Percentiles rank a stretch among this genome's conserved stretches.
These are phyloP conservation scores for Termitomyces bulborhizus DNA, from an alignment of 768 basidiomycete species.

Conservation along the genomic window DNA sequence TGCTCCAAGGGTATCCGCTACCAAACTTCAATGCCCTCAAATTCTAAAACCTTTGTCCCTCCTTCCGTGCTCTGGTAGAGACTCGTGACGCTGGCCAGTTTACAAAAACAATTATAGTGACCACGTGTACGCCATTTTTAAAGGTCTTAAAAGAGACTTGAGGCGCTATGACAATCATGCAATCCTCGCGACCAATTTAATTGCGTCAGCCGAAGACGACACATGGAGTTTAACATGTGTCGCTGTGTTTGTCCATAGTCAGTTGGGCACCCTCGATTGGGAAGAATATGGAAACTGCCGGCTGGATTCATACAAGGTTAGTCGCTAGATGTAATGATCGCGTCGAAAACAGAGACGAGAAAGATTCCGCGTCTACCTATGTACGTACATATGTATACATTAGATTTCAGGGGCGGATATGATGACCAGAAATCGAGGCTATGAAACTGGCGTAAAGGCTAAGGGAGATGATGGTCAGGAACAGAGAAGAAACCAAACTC, in stretches of 20 bases:
- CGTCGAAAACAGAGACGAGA: not conserved
- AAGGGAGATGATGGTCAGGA: constrained; percentile 1
- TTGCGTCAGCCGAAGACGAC: constrained; percentile 3
- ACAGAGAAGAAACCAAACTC: constrained; percentile 7
- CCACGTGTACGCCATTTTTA: constrained; percentile 2
- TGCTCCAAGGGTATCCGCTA: too few relatives aligned
- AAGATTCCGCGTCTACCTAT: not conserved
- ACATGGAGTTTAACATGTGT: constrained; percentile 5
- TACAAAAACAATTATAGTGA: not conserved
- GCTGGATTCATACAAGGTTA: not conserved
- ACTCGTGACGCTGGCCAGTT: constrained; percentile 7
- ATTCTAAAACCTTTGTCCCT: too few relatives aligned
- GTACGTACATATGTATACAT: not conserved
- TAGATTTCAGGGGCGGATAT: not conserved
- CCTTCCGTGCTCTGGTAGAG: not conserved
- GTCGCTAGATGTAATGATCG: not conserved
- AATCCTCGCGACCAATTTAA: constrained; percentile 1
- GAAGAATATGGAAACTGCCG: not conserved
- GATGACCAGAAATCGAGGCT: not conserved
- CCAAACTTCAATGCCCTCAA: not conserved
- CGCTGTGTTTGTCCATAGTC: not conserved
- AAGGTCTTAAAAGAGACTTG: not conserved
- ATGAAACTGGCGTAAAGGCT: not conserved
- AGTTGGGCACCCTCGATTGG: not conserved
- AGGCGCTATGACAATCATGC: constrained; percentile 2